phyloP scores from a whole-genome alignment of 2,329 filamentous ascomycete genomes.

The Amauroascus verrucosus region DNA sequence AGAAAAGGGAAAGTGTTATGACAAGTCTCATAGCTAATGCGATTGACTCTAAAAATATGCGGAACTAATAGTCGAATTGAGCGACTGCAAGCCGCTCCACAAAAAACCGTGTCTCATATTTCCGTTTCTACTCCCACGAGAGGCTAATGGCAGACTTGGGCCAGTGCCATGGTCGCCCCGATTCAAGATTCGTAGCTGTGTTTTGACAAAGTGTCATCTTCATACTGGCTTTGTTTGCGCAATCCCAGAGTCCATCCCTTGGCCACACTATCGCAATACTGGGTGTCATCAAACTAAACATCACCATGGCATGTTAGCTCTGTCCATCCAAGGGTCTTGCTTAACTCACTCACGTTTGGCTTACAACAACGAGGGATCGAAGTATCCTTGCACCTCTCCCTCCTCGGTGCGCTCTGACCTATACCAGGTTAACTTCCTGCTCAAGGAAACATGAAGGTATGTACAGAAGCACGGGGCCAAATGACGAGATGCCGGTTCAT shows the following conservation, averaged over 20 bases:
- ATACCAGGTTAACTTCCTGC: neutral
- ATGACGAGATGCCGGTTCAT: neutral
- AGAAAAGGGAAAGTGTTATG: too few species aligned
- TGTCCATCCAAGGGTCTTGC: neutral
- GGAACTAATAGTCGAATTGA: too few species aligned
- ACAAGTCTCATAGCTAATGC: too few species aligned
- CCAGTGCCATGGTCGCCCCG: too few species aligned
- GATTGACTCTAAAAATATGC: too few species aligned
- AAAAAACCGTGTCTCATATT: too few species aligned
- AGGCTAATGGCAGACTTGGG: too few species aligned
- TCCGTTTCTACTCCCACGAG: too few species aligned
- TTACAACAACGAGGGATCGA: constrained; percentile 13
- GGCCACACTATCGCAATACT: constrained; percentile 4
- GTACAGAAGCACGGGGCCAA: neutral
- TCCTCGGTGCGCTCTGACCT: constrained; percentile 13
- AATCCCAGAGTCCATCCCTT: neutral
- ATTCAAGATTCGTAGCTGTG: too few species aligned
- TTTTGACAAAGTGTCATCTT: too few species aligned
- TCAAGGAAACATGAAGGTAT: neutral
- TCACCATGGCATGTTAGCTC: neutral
- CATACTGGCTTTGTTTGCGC: too few species aligned
- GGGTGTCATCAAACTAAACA: neutral
- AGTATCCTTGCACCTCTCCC: constrained; percentile 10
- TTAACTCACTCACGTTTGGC: constrained; percentile 8
- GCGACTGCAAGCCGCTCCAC: too few species aligned